Evolutionary conservation across 805 yeast species (phyloP).

Genomic region (Maudiozyma serrabonitensis): DNA sequence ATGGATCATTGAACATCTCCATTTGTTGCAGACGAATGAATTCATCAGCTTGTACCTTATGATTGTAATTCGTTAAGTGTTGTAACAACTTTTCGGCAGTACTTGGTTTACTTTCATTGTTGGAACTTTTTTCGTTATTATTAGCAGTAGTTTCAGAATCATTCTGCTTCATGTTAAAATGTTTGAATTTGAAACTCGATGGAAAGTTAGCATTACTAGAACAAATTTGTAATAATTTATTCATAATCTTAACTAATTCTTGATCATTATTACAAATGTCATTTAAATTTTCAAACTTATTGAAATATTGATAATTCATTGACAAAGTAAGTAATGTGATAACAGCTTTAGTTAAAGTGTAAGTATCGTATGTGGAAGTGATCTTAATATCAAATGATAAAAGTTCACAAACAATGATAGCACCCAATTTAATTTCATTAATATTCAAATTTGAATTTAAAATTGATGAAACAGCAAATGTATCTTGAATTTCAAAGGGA

Average conservation of each 20-base stretch:
- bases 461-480: slow-evolving; percentile 6
- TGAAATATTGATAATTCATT: slow-evolving; percentile 28
- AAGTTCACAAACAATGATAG: slow-evolving; percentile 56
- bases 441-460: slow-evolving; percentile 12
- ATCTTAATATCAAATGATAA: slow-evolving; percentile 53
- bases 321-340: slow-evolving; percentile 36
- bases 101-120: neutral
- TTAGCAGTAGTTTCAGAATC: neutral
- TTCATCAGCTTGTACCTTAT: slow-evolving; percentile 17
- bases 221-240: slow-evolving; percentile 15
- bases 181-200: slow-evolving; percentile 27
- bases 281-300: slow-evolving; percentile 14
- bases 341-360: slow-evolving; percentile 44
- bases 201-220: slow-evolving; percentile 16
- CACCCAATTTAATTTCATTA: slow-evolving; percentile 43
- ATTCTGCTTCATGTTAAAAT: slow-evolving; percentile 9
- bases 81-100: slow-evolving; percentile 10
- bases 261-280: slow-evolving; percentile 19
- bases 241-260: slow-evolving; percentile 15
- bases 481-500: neutral
- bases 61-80: slow-evolving; percentile 12
- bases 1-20: slow-evolving; percentile 5
- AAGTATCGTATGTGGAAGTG: slow-evolving; percentile 39
- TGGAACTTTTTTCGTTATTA: neutral
- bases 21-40: slow-evolving; percentile 21